These are phyloP conservation scores for Pharus latifolius DNA, from an alignment of 176 grass and related monocot species.

Conservation along the genomic window DNA sequence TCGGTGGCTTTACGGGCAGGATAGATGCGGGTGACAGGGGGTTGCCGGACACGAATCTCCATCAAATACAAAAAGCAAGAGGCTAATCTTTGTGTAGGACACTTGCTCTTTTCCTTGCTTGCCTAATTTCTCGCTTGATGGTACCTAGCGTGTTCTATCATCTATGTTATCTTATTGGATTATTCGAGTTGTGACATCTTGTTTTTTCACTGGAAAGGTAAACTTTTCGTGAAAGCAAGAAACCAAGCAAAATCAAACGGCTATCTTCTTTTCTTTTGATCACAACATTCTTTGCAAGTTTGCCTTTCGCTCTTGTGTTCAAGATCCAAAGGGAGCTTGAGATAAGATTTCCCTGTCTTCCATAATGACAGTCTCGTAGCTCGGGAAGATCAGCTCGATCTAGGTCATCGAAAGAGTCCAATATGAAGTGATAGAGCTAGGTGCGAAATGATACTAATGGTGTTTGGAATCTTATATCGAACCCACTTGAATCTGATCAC, in stretches of 20 bases:
- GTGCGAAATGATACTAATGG: slow-evolving; percentile 21
- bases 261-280: slow-evolving; percentile 14
- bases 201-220: slow-evolving; percentile 5
- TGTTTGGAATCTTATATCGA: slow-evolving; percentile 31
- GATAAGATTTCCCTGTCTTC: slow-evolving; percentile 45
- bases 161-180: neutral
- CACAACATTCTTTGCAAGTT: slow-evolving; percentile 11
- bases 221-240: slow-evolving; percentile 11
- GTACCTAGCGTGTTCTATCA: neutral
- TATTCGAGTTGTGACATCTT: neutral
- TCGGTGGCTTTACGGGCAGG: slow-evolving; percentile 47
- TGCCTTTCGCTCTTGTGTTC: neutral
- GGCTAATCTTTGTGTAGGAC: slow-evolving; percentile 4
- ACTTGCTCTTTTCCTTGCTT: slow-evolving; percentile 9
- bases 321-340: slow-evolving; percentile 25
- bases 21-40: slow-evolving; percentile 17
- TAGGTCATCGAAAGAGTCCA: slow-evolving; percentile 20
- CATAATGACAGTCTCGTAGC: slow-evolving; percentile 10
- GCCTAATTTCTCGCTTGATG: too few species aligned
- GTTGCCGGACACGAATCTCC: slow-evolving; percentile 44
- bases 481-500: slow-evolving; percentile 21
- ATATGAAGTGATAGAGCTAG: neutral
- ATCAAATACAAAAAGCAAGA: neutral
- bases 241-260: slow-evolving; percentile 12
- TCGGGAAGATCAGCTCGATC: neutral